Conservation (phyloP, 345 rosid species). For the Moringa oleifera region DNA sequence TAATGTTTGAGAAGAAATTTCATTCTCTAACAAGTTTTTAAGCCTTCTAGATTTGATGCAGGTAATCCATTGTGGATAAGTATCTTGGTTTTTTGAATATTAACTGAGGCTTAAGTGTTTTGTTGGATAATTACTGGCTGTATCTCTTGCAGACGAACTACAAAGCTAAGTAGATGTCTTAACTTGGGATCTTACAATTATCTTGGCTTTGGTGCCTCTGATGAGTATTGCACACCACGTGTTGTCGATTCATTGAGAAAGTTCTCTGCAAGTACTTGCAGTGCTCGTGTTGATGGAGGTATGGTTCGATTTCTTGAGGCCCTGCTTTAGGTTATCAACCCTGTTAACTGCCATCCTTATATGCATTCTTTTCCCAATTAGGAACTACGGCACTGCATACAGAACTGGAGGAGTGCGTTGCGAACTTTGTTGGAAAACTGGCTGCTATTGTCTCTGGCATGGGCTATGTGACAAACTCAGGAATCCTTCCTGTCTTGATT, state of each 20-base stretch:
- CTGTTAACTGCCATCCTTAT: not conserved
- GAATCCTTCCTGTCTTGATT: slow-evolving; percentile 78
- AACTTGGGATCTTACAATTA: slow-evolving; percentile 95
- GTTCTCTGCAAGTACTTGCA: slow-evolving; percentile 86
- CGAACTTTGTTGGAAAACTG: slow-evolving; percentile 82
- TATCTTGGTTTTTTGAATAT: too few species aligned
- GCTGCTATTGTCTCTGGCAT: slow-evolving; percentile 86
- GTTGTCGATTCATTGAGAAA: slow-evolving; percentile 65
- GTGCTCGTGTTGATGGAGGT: slow-evolving; percentile 94
- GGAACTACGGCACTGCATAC: slow-evolving; percentile 73
- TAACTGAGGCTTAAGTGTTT: too few species aligned
- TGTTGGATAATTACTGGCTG: too few species aligned
- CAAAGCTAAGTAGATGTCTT: slow-evolving; percentile 61
- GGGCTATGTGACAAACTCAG: slow-evolving; percentile 88
- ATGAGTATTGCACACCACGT: slow-evolving; percentile 95
- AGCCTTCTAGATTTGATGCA: too few species aligned
- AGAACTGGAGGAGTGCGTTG: slow-evolving; percentile 79
- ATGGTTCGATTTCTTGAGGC: too few species aligned
- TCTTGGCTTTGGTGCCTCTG: slow-evolving; percentile 91
- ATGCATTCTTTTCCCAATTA: slow-evolving; percentile 23
- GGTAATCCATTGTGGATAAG: too few species aligned
- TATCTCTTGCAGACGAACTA: slow-evolving; percentile 53
- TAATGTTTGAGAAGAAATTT: too few species aligned
- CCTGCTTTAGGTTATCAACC: not conserved
- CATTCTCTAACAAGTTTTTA: too few species aligned